These are phyloP conservation scores for Cephaloascus albidus DNA, from an alignment of 805 yeast species.

Conservation along the genomic window DNA sequence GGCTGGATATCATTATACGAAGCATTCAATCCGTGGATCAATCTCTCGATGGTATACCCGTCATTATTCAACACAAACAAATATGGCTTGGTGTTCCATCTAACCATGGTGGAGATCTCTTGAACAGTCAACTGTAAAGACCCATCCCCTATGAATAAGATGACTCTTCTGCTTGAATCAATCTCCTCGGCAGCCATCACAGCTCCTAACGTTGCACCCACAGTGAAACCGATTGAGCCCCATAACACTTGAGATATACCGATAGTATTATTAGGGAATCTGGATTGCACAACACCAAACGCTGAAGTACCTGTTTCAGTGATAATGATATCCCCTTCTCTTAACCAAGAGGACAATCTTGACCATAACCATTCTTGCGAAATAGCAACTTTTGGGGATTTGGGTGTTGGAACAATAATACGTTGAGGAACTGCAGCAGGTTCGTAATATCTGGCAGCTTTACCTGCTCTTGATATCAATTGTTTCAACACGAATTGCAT, in stretches of 20 bases:
- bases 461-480: conserved; percentile 25
- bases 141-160: conserved; percentile 24
- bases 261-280: conserved; percentile 19
- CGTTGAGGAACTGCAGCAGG: conserved; percentile 12
- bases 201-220: conserved; percentile 26
- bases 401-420: conserved; percentile 7
- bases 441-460: conserved; percentile 19
- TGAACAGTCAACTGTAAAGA: conserved; percentile 24
- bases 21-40: conserved; percentile 21
- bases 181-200: conserved; percentile 23
- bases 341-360: conserved; percentile 20
- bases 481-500: conserved; percentile 21
- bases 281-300: conserved; percentile 21
- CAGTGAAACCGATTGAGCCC: conserved; percentile 24
- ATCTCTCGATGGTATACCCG: conserved; percentile 25
- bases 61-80: conserved; percentile 23
- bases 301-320: conserved; percentile 26
- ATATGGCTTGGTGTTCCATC: conserved; percentile 18
- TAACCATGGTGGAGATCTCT: conserved; percentile 24
- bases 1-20: conserved; percentile 22
- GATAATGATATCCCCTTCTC: conserved; percentile 21
- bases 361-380: conserved; percentile 26
- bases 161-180: conserved; percentile 21
- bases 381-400: conserved; percentile 7
- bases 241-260: conserved; percentile 25